Evolutionary conservation across 495 filamentous ascomycete species (phyloP).

Genomic region (Rostrohypoxylon terebratum): DNA sequence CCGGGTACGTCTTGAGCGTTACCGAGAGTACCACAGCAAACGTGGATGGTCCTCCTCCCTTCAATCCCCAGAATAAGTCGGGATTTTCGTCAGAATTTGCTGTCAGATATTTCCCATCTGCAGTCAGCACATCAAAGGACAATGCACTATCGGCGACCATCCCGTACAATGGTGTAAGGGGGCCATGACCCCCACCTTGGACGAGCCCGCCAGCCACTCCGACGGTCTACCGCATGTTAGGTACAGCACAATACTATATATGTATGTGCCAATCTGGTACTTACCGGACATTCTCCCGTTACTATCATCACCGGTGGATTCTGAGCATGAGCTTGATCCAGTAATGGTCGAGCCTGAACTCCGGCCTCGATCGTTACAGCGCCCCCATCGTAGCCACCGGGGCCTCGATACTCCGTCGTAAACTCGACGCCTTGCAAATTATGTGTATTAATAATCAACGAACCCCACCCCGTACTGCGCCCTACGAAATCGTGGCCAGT

Average conservation of each 20-base stretch:
- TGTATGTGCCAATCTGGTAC: slow-evolving; percentile 15
- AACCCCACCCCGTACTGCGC: slow-evolving; percentile 68
- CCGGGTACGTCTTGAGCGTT: slow-evolving; percentile 62
- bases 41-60: slow-evolving; percentile 68
- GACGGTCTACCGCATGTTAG: slow-evolving; percentile 57
- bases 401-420: slow-evolving; percentile 51
- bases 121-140: slow-evolving; percentile 68
- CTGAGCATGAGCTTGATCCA: slow-evolving; percentile 58
- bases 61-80: slow-evolving; percentile 75
- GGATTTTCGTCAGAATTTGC: slow-evolving; percentile 62
- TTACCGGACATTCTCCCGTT: slow-evolving; percentile 58
- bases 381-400: slow-evolving; percentile 55
- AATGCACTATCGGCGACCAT: slow-evolving; percentile 67
- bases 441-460: slow-evolving; percentile 74
- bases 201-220: slow-evolving; percentile 65
- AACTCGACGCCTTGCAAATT: slow-evolving; percentile 65
- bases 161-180: slow-evolving; percentile 62
- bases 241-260: slow-evolving; percentile 50
- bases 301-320: slow-evolving; percentile 63
- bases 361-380: slow-evolving; percentile 63
- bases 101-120: slow-evolving; percentile 64
- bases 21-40: slow-evolving; percentile 68
- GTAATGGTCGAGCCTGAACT: slow-evolving; percentile 57
- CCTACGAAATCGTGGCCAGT: slow-evolving; percentile 72
- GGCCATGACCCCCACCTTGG: slow-evolving; percentile 70